A percentile compares a stretch with the other conserved stretches of the same genome.
These are phyloP conservation scores for Chalara sp. DNA, from an alignment of 2,329 filamentous ascomycete species.

Conservation along the genomic window DNA sequence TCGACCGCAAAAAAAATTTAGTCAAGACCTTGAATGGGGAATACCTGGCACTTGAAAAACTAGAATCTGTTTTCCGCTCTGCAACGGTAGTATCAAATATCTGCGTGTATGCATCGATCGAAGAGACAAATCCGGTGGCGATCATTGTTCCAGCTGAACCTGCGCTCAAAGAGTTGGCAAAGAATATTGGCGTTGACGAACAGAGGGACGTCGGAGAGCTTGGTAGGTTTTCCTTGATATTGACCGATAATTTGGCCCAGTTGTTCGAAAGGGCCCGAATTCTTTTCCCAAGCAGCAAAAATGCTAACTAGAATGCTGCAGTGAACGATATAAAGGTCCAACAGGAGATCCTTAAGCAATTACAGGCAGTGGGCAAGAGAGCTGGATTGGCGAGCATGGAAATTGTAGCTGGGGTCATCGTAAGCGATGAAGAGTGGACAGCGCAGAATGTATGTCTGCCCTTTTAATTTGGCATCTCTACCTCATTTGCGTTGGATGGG, in stretches of 20 bases:
- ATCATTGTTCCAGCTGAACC: constrained; percentile 66
- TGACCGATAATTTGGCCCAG: too few species aligned
- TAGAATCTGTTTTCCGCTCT: constrained; percentile 84
- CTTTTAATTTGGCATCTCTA: background rate
- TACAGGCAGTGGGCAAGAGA: constrained; percentile 56
- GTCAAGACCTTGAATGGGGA: constrained; percentile 93
- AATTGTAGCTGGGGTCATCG: constrained; percentile 65
- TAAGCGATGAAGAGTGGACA: constrained; percentile 82
- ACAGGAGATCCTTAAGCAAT: constrained; percentile 54
- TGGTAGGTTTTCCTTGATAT: constrained; percentile 37
- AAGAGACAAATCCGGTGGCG: constrained; percentile 71
- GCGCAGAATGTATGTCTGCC: constrained; percentile 64
- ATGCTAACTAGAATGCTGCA: too few species aligned
- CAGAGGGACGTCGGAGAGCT: constrained; percentile 38
- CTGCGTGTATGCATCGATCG: constrained; percentile 73
- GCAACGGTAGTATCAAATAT: constrained; percentile 71
- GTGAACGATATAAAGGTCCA: constrained; percentile 54
- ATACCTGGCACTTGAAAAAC: constrained; percentile 93
- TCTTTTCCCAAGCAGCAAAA: too few species aligned
- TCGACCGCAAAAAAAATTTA: constrained; percentile 85
- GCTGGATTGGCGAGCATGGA: constrained; percentile 64
- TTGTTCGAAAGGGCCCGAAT: too few species aligned
- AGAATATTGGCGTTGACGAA: constrained; percentile 50
- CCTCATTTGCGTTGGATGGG: too few species aligned
- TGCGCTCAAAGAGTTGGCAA: constrained; percentile 49